Conservation (phyloP, 495 filamentous ascomycete genomes). For the Endocarpon pusillum region DNA sequence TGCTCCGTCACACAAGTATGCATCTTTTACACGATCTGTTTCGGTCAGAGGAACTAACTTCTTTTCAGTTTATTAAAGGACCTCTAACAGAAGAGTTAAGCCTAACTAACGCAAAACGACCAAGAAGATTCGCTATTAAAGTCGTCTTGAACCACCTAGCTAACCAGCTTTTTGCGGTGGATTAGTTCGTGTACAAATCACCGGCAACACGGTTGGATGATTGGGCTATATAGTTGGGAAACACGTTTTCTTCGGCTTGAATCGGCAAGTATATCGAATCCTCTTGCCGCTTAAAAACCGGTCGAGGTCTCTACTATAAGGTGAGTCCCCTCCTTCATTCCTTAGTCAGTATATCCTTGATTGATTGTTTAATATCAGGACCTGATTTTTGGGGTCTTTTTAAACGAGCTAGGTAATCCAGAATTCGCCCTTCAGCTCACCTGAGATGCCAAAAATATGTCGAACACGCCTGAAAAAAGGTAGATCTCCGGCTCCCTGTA, state of each 20-base stretch:
- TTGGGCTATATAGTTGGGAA: not conserved
- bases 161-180: not conserved
- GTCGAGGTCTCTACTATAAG: slow-evolving; percentile 3
- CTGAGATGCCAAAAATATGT: slow-evolving; percentile 9
- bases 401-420: slow-evolving; percentile 7
- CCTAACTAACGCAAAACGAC: not conserved
- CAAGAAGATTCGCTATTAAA: not conserved
- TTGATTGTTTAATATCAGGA: slow-evolving; percentile 3
- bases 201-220: not conserved
- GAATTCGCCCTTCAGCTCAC: slow-evolving; percentile 8
- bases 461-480: slow-evolving; percentile 6
- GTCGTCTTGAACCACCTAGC: not conserved
- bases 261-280: slow-evolving; percentile 6
- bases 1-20: not conserved
- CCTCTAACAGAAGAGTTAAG: not conserved
- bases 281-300: slow-evolving; percentile 2
- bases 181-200: not conserved
- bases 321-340: slow-evolving; percentile 1
- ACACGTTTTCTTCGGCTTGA: not conserved
- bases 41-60: not conserved
- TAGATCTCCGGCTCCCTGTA: not conserved
- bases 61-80: not conserved
- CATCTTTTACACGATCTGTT: not conserved
- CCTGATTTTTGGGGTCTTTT: slow-evolving; percentile 8
- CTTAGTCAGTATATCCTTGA: not conserved